Evolutionary conservation across 805 yeast species (phyloP).

Genomic region (Ogataea trehalophila): DNA sequence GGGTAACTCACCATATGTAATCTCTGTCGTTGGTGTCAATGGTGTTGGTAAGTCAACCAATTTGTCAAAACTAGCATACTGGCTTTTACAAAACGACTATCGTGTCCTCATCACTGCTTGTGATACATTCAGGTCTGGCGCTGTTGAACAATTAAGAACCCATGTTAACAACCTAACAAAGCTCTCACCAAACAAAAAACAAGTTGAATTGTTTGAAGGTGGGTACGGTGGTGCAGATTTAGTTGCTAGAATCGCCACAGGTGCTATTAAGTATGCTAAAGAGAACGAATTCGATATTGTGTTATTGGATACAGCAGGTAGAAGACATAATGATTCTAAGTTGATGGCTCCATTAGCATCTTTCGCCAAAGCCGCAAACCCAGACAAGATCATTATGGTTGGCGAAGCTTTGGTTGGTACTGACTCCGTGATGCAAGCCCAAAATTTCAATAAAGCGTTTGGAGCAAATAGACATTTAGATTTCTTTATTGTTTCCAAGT

Average conservation of each 20-base stretch:
- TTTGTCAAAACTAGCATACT: conserved; percentile 87
- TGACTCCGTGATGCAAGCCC: conserved; percentile 93
- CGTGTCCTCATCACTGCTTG: conserved; percentile 91
- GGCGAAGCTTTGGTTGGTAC: conserved; percentile 98
- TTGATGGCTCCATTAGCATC: conserved; percentile 94
- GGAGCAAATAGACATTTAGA: conserved; percentile 78
- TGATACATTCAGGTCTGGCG: conserved; percentile 97
- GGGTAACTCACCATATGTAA: conserved; percentile 71
- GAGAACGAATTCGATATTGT: conserved; percentile 75
- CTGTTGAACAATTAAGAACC: conserved; percentile 94
- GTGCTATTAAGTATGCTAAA: conserved; percentile 78
- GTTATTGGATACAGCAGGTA: conserved; percentile 94
- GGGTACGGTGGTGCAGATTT: conserved; percentile 96
- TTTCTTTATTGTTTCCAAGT: conserved; percentile 88
- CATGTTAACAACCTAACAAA: conserved; percentile 82
- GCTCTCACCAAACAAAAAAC: conserved; percentile 42
- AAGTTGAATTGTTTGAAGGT: conserved; percentile 81
- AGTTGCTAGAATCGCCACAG: conserved; percentile 88
- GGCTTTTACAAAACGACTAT: conserved; percentile 88
- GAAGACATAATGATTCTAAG: conserved; percentile 92
- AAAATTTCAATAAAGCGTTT: conserved; percentile 88
- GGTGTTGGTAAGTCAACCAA: conserved; percentile 98
- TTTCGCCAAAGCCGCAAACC: conserved; percentile 92
- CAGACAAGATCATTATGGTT: conserved; percentile 96
- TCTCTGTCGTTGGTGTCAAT: conserved; percentile 95